phyloP scores from a whole-genome alignment of 225 moss, liverwort and hornwort genomes.

The Bryoerythrophyllum caledonicum region DNA sequence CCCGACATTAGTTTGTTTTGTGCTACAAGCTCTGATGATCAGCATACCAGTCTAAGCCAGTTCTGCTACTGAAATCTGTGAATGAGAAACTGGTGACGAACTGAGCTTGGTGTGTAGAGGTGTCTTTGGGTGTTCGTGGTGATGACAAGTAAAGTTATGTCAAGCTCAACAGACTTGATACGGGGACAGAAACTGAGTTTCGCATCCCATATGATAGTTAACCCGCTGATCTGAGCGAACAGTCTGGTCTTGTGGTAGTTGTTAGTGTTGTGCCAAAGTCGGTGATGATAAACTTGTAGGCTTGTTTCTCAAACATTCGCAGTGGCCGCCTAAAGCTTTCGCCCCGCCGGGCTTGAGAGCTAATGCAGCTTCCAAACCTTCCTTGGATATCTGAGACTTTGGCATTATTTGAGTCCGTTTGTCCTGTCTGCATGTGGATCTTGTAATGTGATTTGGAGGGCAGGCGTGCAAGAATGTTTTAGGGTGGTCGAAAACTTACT shows the following conservation, averaged over 20 bases:
- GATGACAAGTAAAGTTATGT: conserved; percentile 50
- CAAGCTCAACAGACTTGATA: conserved; percentile 72
- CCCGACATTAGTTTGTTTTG: neutral
- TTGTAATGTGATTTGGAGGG: too few species aligned
- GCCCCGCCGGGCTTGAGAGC: conserved; percentile 58
- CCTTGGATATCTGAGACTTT: conserved; percentile 71
- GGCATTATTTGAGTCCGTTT: neutral
- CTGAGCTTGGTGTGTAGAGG: conserved; percentile 19
- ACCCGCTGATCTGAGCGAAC: conserved; percentile 63
- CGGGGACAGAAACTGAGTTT: conserved; percentile 33
- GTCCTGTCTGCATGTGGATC: too few species aligned
- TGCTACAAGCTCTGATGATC: conserved; percentile 35
- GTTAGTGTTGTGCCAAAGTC: neutral
- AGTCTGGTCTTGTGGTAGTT: fast-evolving
- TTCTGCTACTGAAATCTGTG: conserved; percentile 46
- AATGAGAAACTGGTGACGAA: conserved; percentile 30
- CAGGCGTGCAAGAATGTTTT: too few species aligned
- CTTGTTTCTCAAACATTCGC: conserved; percentile 85
- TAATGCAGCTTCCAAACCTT: conserved; percentile 62
- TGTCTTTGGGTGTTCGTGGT: conserved; percentile 11
- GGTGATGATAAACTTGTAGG: conserved; percentile 43
- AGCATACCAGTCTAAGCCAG: conserved; percentile 44
- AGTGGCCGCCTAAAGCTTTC: conserved; percentile 76
- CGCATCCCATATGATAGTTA: conserved; percentile 56
- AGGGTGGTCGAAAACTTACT: too few species aligned